Evolutionary conservation across 116 monocot species (phyloP).

Genomic region (Cymodocea nodosa): DNA sequence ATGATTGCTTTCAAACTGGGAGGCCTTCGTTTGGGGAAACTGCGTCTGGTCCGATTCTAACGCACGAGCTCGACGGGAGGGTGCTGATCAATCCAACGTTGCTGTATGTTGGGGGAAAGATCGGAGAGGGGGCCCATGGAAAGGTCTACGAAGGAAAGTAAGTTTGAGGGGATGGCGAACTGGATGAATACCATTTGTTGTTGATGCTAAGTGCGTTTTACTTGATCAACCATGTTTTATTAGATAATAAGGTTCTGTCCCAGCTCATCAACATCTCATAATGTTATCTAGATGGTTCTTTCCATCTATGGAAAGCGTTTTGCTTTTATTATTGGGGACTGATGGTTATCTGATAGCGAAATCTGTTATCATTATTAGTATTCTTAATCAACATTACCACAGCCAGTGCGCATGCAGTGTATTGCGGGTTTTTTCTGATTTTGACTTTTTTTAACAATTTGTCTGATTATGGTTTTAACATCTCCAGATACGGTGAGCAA

Average conservation of each 20-base stretch:
- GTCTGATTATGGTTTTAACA: background rate
- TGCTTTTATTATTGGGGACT: too few species aligned
- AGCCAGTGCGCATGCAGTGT: too few species aligned
- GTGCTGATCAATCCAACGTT: slow-evolving; percentile 60
- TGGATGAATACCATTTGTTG: background rate
- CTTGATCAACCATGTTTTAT: background rate
- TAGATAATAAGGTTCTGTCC: background rate
- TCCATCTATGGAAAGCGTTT: too few species aligned
- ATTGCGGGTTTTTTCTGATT: too few species aligned
- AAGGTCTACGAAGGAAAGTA: slow-evolving; percentile 98
- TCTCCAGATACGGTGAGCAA: slow-evolving; percentile 51
- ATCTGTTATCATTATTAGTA: too few species aligned
- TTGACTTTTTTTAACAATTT: background rate
- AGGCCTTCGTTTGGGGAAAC: slow-evolving; percentile 32
- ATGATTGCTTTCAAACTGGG: slow-evolving; percentile 5
- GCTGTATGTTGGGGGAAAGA: slow-evolving; percentile 75
- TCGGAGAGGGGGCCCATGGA: slow-evolving; percentile 89
- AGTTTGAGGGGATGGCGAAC: slow-evolving; percentile 2
- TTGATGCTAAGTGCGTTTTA: background rate
- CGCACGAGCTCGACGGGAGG: slow-evolving; percentile 13
- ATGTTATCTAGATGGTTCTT: too few species aligned
- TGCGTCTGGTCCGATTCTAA: slow-evolving; percentile 6
- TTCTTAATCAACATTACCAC: too few species aligned
- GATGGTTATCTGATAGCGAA: too few species aligned
- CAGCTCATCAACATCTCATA: background rate